phyloP scores from a whole-genome alignment of 352 stramenopile genomes.

The Blastocystis sp. region DNA sequence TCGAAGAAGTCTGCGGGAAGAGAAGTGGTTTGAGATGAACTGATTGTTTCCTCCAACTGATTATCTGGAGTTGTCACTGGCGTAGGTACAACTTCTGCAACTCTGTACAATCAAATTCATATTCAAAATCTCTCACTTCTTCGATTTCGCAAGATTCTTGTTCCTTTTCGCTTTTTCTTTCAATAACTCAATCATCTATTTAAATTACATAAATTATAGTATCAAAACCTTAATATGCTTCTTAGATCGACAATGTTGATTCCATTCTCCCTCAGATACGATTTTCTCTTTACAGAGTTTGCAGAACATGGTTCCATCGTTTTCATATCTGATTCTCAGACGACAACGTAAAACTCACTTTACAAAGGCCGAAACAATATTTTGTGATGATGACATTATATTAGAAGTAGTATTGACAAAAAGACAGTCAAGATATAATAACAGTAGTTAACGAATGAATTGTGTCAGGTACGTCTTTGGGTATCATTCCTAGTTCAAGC shows the following conservation, averaged over 20 bases:
- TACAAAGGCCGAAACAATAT: constrained; percentile 36
- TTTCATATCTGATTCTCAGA: constrained; percentile 5
- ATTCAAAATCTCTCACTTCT: background rate
- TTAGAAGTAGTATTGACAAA: background rate
- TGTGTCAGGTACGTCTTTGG: too few relatives aligned
- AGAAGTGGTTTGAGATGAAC: background rate
- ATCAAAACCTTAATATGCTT: constrained; percentile 40
- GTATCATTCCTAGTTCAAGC: too few relatives aligned
- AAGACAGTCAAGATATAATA: background rate
- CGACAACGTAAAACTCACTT: background rate
- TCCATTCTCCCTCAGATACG: background rate
- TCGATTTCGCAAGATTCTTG: constrained; percentile 1
- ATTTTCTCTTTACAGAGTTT: constrained; percentile 46
- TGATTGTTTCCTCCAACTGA: background rate
- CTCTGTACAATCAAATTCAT: background rate
- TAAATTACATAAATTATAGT: background rate
- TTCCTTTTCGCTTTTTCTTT: constrained; percentile 49
- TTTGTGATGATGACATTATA: background rate
- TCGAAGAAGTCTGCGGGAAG: constrained; percentile 57
- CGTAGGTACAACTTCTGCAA: background rate
- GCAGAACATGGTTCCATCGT: background rate
- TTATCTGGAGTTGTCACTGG: background rate
- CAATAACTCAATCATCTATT: constrained; percentile 50
- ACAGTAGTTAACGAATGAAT: too few relatives aligned
- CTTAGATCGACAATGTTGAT: background rate